A percentile compares a stretch with the other conserved stretches of the same genome.
phyloP scores from a whole-genome alignment of 129 eudicot species.

The Glebionis coronaria region DNA sequence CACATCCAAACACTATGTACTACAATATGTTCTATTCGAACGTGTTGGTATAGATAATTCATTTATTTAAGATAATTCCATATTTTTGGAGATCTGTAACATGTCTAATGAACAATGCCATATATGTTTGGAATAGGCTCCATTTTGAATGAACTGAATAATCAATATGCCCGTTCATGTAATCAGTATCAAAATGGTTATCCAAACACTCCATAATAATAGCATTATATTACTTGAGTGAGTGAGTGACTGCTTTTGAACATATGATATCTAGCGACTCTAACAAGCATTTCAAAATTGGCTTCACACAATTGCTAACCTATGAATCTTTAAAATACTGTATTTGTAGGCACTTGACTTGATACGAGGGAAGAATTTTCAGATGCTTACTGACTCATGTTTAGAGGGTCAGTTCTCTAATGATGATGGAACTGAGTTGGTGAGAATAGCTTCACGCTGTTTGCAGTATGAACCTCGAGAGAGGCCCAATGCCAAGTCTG shows the following conservation, averaged over 20 bases:
- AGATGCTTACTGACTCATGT: conserved; percentile 84
- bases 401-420: conserved; percentile 89
- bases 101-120: too few species aligned
- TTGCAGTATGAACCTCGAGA: conserved; percentile 94
- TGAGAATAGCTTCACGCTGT: conserved; percentile 81
- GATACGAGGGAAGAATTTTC: conserved; percentile 81
- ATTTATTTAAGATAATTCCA: too few species aligned
- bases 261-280: too few species aligned
- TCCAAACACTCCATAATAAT: conserved; percentile 1
- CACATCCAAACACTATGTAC: too few species aligned
- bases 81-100: too few species aligned
- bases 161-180: too few species aligned
- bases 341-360: conserved; percentile 79
- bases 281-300: background rate
- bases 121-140: too few species aligned
- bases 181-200: background rate
- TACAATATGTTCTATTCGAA: too few species aligned
- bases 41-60: too few species aligned
- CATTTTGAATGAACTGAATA: too few species aligned
- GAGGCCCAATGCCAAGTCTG: conserved; percentile 76
- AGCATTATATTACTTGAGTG: too few species aligned
- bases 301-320: background rate
- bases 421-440: conserved; percentile 88
- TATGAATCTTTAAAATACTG: conserved; percentile 3
- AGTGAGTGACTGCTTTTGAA: too few species aligned